Conservation (phyloP, 2,329 filamentous ascomycete genomes). For the Aspergillus pseudonomiae region DNA sequence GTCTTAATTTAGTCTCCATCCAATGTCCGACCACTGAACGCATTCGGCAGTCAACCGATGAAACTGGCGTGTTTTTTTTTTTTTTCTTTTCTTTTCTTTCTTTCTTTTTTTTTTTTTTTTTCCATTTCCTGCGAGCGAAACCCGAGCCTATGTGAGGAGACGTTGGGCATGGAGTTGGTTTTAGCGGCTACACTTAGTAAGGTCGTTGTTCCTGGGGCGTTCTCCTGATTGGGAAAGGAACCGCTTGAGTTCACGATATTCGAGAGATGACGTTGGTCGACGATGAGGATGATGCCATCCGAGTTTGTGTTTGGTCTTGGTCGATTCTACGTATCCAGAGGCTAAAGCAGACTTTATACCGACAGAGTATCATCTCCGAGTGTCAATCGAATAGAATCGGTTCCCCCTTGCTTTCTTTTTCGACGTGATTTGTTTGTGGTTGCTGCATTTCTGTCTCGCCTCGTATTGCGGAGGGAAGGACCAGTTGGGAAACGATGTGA, state of each 20-base stretch:
- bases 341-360: neutral
- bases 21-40: neutral
- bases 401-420: neutral
- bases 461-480: neutral
- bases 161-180: neutral
- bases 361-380: neutral
- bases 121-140: constrained; percentile 2
- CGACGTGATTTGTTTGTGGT: neutral
- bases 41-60: neutral
- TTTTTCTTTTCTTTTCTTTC: neutral
- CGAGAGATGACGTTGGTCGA: neutral
- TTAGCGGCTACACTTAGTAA: neutral
- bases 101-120: neutral
- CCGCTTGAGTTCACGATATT: neutral
- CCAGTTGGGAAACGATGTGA: neutral
- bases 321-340: neutral
- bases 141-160: neutral
- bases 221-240: neutral
- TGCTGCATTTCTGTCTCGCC: neutral
- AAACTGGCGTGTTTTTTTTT: neutral
- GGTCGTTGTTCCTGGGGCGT: neutral
- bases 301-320: neutral
- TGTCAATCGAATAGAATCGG: neutral
- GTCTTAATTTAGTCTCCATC: neutral
- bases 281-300: neutral